These are phyloP conservation scores for Aspergillus tamarii DNA, from an alignment of 2,329 filamentous ascomycete species.

Conservation along the genomic window DNA sequence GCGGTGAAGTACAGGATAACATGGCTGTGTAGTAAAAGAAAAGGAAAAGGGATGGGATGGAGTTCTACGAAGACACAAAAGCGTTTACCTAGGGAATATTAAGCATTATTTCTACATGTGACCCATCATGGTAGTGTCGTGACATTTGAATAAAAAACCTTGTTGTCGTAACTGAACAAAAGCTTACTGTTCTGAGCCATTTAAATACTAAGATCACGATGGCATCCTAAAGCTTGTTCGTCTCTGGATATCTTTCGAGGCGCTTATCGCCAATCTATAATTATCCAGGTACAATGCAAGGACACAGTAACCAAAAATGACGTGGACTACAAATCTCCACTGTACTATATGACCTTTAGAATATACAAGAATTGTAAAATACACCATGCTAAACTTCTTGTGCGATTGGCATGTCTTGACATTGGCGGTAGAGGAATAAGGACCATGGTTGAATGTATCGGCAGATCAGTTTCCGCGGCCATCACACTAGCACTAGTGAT, in stretches of 20 bases:
- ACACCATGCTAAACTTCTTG: neutral
- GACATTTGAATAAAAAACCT: neutral
- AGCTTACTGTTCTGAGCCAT: neutral
- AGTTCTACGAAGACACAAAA: constrained; percentile 10
- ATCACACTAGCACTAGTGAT: neutral
- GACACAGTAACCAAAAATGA: neutral
- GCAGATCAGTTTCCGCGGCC: neutral
- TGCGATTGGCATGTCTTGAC: neutral
- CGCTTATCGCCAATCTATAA: neutral
- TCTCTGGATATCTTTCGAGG: neutral
- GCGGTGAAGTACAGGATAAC: neutral
- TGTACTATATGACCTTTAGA: neutral
- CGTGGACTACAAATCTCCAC: neutral
- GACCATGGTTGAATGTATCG: neutral
- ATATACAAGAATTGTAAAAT: neutral
- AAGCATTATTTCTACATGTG: neutral
- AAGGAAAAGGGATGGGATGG: neutral
- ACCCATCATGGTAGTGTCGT: neutral
- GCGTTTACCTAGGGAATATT: constrained; percentile 11
- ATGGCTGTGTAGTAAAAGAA: neutral
- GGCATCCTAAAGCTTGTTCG: neutral
- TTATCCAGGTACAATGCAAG: neutral
- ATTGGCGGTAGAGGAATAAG: neutral
- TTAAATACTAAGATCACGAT: neutral
- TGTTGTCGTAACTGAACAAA: neutral